Base-by-base conservation (phyloP, 768 basidiomycete genomes). In the Phallus indusiatus region DNA sequence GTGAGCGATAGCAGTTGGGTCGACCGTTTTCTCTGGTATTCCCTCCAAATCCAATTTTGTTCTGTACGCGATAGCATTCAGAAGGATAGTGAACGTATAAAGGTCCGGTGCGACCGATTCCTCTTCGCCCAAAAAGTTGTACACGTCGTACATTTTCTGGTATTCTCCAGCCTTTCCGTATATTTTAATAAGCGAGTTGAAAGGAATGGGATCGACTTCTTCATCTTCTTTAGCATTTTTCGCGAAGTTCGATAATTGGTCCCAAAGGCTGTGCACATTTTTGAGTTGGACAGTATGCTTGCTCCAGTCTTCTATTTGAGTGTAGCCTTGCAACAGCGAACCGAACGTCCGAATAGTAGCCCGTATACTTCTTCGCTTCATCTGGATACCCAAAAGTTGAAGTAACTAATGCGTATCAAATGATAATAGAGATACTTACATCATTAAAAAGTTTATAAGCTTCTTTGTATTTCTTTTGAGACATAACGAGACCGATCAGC, bases 341-440 rank as follows among this genome's bases (percentile, higher is more conserved):
- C 79, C 76, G 64, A 80, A 92, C 1, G 90, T 90, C 59, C 81
- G 72, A 7, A 76, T 69, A 48, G 78, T 84, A 22, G 91, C 88
- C 50, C 76, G 76, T 67, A 90, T 85, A 1, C 88, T 87, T 48
- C 91, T 81, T 35, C 89, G 80, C 70, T 90, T 92, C 89, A 93
- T 90, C 90, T 93, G 61, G 7, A 2, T 2, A 28, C 28, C 2
- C 2, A 7, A 28, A 7, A 28, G 28, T 36, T 52, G 21, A 34
- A 22, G 36, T 53, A 18, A 22, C 54, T 28, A 33, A 42, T 14
- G 17, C 20, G 17, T 28, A 11, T 20, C 48, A 53, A 47, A 54
- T 60, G 35, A 53, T 28, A 74, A 46, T 5, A 20, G 34, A 17
- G 17, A 1, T 9, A 66, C 78, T 67, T 60, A 91, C 90, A 61